Conservation (phyloP, 139 green algal species). For the Chlorella sp. region DNA sequence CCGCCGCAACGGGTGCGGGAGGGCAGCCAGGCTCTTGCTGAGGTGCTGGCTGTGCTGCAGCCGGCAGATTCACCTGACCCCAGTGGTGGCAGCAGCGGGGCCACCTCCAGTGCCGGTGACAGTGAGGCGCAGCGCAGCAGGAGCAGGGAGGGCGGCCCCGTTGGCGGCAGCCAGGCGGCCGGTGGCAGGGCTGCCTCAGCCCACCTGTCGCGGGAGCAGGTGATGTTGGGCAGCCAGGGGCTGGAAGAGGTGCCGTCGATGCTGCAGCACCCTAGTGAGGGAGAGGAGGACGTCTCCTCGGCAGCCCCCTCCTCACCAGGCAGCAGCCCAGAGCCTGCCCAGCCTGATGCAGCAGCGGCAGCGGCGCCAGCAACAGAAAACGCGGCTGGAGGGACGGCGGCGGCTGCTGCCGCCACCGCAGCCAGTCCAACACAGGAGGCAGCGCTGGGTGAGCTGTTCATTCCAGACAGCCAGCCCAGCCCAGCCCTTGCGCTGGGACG, state of each 20-base stretch:
- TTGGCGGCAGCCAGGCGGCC: not conserved
- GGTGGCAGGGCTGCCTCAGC: not conserved
- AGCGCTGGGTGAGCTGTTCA: not conserved
- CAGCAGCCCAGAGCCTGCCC: not conserved
- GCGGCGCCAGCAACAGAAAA: not conserved
- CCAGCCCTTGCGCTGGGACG: not conserved
- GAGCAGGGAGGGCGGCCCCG: not conserved
- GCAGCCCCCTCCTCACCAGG: not conserved
- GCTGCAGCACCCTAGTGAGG: not conserved
- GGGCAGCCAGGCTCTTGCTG: slow-evolving; percentile 11
- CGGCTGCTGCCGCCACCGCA: not conserved
- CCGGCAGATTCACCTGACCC: not conserved
- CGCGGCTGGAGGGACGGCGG: not conserved
- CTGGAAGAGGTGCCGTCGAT: not conserved
- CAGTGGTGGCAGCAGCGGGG: not conserved
- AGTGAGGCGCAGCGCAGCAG: not conserved
- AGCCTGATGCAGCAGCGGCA: not conserved
- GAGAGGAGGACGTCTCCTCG: not conserved
- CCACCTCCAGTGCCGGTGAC: not conserved
- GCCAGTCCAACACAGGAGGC: not conserved
- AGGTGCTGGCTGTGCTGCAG: slow-evolving; percentile 10
- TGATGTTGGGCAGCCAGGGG: slow-evolving; percentile 13
- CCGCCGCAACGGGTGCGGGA: not conserved
- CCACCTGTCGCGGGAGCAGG: slow-evolving; percentile 11
- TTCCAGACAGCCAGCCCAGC: not conserved